phyloP scores from a whole-genome alignment of 2,329 filamentous ascomycete genomes.

The Acrodontium crateriforme region DNA sequence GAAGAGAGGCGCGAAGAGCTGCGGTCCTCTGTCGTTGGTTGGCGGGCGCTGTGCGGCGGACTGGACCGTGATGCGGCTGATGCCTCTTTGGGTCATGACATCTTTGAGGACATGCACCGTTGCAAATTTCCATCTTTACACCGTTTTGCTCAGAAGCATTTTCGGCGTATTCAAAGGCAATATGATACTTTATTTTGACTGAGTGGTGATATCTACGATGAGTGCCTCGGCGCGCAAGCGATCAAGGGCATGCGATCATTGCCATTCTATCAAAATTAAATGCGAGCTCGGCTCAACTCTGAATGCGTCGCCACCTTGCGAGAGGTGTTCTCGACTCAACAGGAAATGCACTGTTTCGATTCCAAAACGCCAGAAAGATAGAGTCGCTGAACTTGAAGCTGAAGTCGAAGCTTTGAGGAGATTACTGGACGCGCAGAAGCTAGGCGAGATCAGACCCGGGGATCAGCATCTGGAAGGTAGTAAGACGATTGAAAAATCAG shows the following conservation, averaged over 20 bases:
- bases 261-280: constrained; percentile 17
- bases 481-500: not conserved
- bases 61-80: too few relatives aligned
- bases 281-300: constrained; percentile 12
- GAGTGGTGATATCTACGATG: too few relatives aligned
- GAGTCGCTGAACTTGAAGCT: constrained; percentile 17
- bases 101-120: too few relatives aligned
- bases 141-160: too few relatives aligned
- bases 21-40: too few relatives aligned
- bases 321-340: constrained; percentile 15
- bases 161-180: too few relatives aligned
- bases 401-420: constrained; percentile 16
- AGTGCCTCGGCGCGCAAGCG: constrained; percentile 5
- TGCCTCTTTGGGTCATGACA: too few relatives aligned
- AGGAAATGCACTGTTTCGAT: constrained; percentile 15
- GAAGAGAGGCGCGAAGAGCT: too few relatives aligned
- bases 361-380: constrained; percentile 13
- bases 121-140: too few relatives aligned
- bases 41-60: too few relatives aligned
- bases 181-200: too few relatives aligned
- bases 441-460: constrained; percentile 5
- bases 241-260: constrained; percentile 12
- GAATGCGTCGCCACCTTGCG: constrained; percentile 12
- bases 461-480: not conserved
- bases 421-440: constrained; percentile 13